Base-by-base conservation (phyloP, 2,329 filamentous ascomycete genomes). In the Claviceps purpurea region DNA sequence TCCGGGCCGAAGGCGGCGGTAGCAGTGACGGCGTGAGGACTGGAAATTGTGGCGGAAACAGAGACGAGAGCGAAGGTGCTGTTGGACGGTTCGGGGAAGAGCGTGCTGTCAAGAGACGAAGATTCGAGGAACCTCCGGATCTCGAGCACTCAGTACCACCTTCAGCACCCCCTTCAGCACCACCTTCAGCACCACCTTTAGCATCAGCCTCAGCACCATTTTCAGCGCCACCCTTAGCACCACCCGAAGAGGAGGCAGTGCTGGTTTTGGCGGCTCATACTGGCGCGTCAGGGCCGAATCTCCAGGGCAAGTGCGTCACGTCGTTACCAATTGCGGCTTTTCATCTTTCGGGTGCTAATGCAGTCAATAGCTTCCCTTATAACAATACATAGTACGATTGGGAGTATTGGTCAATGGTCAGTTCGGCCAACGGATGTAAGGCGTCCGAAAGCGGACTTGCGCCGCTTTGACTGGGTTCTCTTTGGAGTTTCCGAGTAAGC, bases 241-340 rank as follows among this genome's bases (percentile, higher is more conserved):
- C 64, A 0, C 59, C 74, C 14, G 72, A 75, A 30, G 74, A 77
- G 53, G 73, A 75, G 52, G 72, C 72, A 5, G 70, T 77, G 13
- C 56, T 77, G 55, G 73, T 71, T 7, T 59, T 77, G 43, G 70
- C 73, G 18, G 70, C 67, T 3, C 71, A 75, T 53, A 72, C 68
- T 58, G 65, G 65, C 34, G 56, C 64, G 2, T 61, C 63, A 2
- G 54, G 62, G 3, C 60, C 67, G 4, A 69, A 73, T 30, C 76
- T 72, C 56, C 58, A 62, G 38, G 56, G 68, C 34, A 70, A 74
- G 73, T 76, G 62, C 65, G 73, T 57, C 58, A 5, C 18, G 13
- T 5, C 41, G 8, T 38, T 20, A 13, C 24, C 7, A 41, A 2
- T 26, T 11, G 16, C 24, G 5, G 30, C n/a, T 16, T 14, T 43